These are phyloP conservation scores for Solanum acaule DNA, from an alignment of 257 asterid genomes.

Conservation along the genomic window DNA sequence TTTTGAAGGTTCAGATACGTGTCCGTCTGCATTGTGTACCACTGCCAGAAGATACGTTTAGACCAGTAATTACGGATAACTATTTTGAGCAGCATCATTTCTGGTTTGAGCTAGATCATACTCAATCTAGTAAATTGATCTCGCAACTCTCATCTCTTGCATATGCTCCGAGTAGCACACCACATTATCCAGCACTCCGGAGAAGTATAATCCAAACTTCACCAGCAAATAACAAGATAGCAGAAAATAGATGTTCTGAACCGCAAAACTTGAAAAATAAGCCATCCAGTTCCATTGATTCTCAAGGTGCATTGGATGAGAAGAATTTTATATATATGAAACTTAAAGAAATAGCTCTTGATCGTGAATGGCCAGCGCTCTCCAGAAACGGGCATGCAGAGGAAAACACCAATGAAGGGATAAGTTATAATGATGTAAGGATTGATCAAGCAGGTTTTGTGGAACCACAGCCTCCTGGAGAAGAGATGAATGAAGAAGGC, in stretches of 20 bases:
- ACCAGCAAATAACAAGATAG: slow-evolving; percentile 16
- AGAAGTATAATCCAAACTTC: background rate
- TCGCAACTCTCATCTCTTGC: slow-evolving; percentile 43
- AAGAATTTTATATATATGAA: slow-evolving; percentile 36
- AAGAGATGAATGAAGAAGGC: slow-evolving; percentile 9
- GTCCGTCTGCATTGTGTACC: slow-evolving; percentile 49
- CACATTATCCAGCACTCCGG: slow-evolving; percentile 10
- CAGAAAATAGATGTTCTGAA: slow-evolving; percentile 19
- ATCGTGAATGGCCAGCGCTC: slow-evolving; percentile 5
- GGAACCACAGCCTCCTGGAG: slow-evolving; percentile 18
- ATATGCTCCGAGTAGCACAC: slow-evolving; percentile 27
- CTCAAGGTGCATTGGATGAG: slow-evolving; percentile 21
- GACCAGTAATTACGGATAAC: slow-evolving; percentile 59
- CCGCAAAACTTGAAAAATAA: slow-evolving; percentile 14
- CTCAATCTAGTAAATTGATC: slow-evolving; percentile 57
- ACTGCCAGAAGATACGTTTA: slow-evolving; percentile 47
- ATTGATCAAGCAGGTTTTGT: slow-evolving; percentile 15
- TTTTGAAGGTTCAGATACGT: slow-evolving; percentile 62
- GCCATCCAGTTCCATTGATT: slow-evolving; percentile 15
- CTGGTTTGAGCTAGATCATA: slow-evolving; percentile 81
- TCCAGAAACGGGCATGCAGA: slow-evolving; percentile 2
- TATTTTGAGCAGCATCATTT: slow-evolving; percentile 43
- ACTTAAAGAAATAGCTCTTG: slow-evolving; percentile 40
- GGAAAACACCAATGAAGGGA: slow-evolving; percentile 18
- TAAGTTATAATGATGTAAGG: slow-evolving; percentile 15